Percentiles rank a stretch among this genome's conserved stretches.
phyloP scores from a whole-genome alignment of 495 filamentous ascomycete genomes.

The Lasiosphaeria hispida region DNA sequence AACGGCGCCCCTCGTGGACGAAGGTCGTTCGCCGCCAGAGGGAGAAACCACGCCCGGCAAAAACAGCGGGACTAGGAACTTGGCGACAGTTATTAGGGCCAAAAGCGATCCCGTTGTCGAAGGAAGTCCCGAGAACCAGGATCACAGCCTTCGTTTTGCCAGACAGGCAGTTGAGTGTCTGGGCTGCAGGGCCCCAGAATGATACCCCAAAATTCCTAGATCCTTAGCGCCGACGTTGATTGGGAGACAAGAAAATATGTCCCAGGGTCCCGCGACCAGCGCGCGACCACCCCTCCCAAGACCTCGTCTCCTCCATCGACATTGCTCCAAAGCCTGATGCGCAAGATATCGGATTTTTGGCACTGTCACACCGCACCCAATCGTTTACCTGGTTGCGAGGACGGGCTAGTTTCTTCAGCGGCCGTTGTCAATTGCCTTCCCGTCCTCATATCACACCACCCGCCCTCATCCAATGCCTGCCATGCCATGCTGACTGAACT shows the following conservation, averaged over 20 bases:
- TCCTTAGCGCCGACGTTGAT: constrained; percentile 15
- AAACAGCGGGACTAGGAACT: too few relatives aligned
- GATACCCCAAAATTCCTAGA: constrained; percentile 1
- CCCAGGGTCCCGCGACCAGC: constrained; percentile 5
- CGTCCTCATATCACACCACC: too few relatives aligned
- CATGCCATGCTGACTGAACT: too few relatives aligned
- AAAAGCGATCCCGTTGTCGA: too few relatives aligned
- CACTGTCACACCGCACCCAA: neutral
- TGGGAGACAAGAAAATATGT: constrained; percentile 5
- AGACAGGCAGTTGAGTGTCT: neutral
- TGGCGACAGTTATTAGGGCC: too few relatives aligned
- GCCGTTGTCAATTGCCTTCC: neutral
- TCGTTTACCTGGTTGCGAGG: neutral
- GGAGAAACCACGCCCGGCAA: too few relatives aligned
- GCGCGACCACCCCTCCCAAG: neutral
- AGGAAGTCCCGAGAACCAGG: too few relatives aligned
- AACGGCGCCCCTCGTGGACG: too few relatives aligned
- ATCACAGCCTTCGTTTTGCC: too few relatives aligned
- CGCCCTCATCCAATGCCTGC: too few relatives aligned
- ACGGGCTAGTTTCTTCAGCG: neutral
- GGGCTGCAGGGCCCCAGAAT: neutral
- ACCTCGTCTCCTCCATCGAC: too few relatives aligned
- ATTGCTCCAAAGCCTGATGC: neutral
- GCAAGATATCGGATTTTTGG: neutral
- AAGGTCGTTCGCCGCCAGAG: too few relatives aligned